A percentile compares a stretch with the other conserved stretches of the same genome.
phyloP scores from a whole-genome alignment of 148 eudicot genomes.

The Silene conica region DNA sequence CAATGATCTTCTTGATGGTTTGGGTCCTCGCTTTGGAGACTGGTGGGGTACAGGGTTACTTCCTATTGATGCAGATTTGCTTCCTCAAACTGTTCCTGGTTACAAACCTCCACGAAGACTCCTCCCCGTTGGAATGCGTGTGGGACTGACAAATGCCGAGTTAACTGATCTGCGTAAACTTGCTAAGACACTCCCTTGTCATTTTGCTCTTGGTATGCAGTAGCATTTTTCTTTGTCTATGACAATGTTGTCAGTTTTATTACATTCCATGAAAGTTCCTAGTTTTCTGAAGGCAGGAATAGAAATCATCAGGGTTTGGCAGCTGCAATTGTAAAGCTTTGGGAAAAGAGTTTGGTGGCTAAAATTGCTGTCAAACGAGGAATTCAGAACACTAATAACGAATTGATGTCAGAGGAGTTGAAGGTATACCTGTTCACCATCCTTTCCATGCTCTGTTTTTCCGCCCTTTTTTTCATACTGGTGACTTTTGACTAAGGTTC shows the following conservation, averaged over 20 bases:
- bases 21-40: conserved; percentile 94
- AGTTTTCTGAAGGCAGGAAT: conserved; percentile 68
- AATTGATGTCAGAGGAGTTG: conserved; percentile 89
- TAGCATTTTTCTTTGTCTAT: conserved; percentile 13
- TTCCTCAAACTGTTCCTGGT: conserved; percentile 75
- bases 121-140: conserved; percentile 84
- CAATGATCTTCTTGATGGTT: conserved; percentile 63
- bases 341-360: conserved; percentile 96
- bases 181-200: conserved; percentile 94
- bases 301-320: conserved; percentile 98
- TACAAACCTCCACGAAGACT: conserved; percentile 86
- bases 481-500: neutral
- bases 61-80: conserved; percentile 96
- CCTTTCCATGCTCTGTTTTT: neutral
- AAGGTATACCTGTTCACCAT: conserved; percentile 45
- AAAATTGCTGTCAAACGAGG: conserved; percentile 99
- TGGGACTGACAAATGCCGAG: conserved; percentile 76
- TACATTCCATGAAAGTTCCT: conserved; percentile 12
- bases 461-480: neutral
- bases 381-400: conserved; percentile 91
- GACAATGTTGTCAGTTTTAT: conserved; percentile 11
- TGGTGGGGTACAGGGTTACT: conserved; percentile 99
- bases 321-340: conserved; percentile 76
- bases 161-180: conserved; percentile 73
- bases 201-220: conserved; percentile 90